Conservation (phyloP, 805 yeast genomes). For the Pichia exigua region DNA sequence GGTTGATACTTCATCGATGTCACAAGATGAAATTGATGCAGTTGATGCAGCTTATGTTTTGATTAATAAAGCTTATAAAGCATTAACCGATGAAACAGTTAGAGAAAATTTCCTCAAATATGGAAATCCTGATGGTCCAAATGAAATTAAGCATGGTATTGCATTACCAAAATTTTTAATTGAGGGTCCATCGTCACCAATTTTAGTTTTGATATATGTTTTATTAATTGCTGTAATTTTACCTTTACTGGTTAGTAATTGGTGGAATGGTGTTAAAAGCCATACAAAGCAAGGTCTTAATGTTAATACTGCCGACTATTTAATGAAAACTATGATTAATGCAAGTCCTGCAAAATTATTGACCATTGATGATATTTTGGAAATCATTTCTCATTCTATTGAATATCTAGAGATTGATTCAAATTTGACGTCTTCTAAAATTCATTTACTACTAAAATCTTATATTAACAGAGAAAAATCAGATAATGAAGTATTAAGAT, state of each 20-base stretch:
- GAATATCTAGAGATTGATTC: conserved; percentile 48
- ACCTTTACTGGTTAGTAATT: conserved; percentile 72
- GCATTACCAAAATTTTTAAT: conserved; percentile 90
- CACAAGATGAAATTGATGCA: conserved; percentile 45
- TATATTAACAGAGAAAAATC: conserved; percentile 50
- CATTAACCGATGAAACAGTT: conserved; percentile 83
- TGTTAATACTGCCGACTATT: conserved; percentile 72
- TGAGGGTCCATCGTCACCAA: conserved; percentile 66
- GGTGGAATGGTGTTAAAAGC: conserved; percentile 84
- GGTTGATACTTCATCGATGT: conserved; percentile 50
- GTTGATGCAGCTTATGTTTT: conserved; percentile 73
- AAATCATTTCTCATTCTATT: conserved; percentile 54
- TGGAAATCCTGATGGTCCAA: conserved; percentile 99
- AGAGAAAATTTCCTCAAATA: conserved; percentile 75
- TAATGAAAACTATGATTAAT: conserved; percentile 66
- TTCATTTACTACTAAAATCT: conserved; percentile 43
- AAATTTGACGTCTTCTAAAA: conserved; percentile 36
- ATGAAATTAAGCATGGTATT: conserved; percentile 82
- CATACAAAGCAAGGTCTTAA: conserved; percentile 80
- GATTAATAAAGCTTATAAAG: conserved; percentile 87
- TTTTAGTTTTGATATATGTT: conserved; percentile 58
- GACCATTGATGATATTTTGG: conserved; percentile 48
- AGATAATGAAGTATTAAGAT: conserved; percentile 35
- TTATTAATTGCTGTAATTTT: conserved; percentile 66
- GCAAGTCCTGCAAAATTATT: conserved; percentile 61